Evolutionary conservation across 1,284 basidiomycete species (phyloP), one percentile per base, ranked within the genome.

Genomic region (Malassezia caprae): DNA sequence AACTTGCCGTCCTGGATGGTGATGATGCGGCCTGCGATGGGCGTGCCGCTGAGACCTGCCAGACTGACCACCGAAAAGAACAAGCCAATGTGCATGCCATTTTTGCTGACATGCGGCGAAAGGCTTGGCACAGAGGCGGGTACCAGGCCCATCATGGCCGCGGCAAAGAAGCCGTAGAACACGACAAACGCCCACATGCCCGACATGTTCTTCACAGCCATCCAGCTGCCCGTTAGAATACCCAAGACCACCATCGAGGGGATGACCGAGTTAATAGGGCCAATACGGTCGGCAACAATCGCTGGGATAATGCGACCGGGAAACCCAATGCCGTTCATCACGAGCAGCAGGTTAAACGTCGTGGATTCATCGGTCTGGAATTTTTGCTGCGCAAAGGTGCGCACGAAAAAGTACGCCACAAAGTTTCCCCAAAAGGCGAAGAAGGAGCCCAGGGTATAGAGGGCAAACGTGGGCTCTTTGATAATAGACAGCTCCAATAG

Each of bases 391-490:
- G 46, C 46, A 37, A 24, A 48, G 17, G 43, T 17, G 4, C 48
- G 48, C 15, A 53, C 24, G 28, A 46, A 53, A 19, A 37, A 53
- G 35, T n/a, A 46, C 8, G 42, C 31, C 28, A 46, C 31, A 35
- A 24, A 53, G 24, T 37, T 35, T 8, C 31, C 50, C 50, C 39
- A 43, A 19, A 51, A 51, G 8, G 40, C 30, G 17, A 51, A 27
- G 41, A 40, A 51, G 27, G 19, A 17, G 11, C 40, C 40, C 19
- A 42, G 21, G 13, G 37, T 23, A 24, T 26, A 41, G 2, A 50
- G 40, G 8, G 28, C 1, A 30, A 24, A 50, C 1, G 26, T 35
- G 5, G 37, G 48, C 15, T 50, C 48, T 23, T 31, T 35, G 40
- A 50, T 27, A 1, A 32, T 30, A 5, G 32, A n/a, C 15, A 26